Evolutionary conservation across 1,284 basidiomycete genomes (phyloP), one percentile per base, ranked within the genome.

Genomic region (Melampsora americana): DNA sequence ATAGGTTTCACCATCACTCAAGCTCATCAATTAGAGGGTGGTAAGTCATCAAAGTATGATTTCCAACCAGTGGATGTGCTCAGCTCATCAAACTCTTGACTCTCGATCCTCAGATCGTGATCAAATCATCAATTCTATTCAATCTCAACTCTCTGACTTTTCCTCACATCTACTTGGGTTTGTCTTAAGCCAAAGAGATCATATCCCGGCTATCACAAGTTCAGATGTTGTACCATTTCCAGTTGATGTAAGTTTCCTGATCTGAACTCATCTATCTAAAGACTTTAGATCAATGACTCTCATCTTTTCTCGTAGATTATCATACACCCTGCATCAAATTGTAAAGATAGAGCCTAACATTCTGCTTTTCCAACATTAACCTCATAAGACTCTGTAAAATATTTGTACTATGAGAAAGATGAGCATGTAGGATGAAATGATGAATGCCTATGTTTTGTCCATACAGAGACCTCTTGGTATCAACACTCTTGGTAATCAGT

Each of bases 181-280:
- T 66, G 71, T 73, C 16, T 18, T 66, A 14, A 42, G 50, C 23
- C 61, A 73, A 60, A 46, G 71, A 28, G 64, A 73, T 35, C 71
- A 73, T 32, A 48, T 73, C 6, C 71, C 71, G n/a, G 46, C 61
- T 23, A 73, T 73, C 18, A 73, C 71, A 6, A 73, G 46, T 56
- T 50, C 64, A 11, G 71, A 73, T 18, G n/a, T 73, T 3, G 23
- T 73, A 16, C 71, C 71, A 39, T 73, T 73, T 66, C 71, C 71
- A 35, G 64, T 73, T 2, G 64, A 73, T 46, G 71, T 73, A 53
- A 30, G 64, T 66, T 48, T 65, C 20, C 23, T 26, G 7, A 32
- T 64, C 16, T 35, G 1, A 35, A 32, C 30, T 7, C 9, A 62
- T 20, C 5, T 2, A 30, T 62, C 20, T 14, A 2, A 11, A 56